Conservation (phyloP, 768 basidiomycete species). For the Cyclocybe cylindracea region DNA sequence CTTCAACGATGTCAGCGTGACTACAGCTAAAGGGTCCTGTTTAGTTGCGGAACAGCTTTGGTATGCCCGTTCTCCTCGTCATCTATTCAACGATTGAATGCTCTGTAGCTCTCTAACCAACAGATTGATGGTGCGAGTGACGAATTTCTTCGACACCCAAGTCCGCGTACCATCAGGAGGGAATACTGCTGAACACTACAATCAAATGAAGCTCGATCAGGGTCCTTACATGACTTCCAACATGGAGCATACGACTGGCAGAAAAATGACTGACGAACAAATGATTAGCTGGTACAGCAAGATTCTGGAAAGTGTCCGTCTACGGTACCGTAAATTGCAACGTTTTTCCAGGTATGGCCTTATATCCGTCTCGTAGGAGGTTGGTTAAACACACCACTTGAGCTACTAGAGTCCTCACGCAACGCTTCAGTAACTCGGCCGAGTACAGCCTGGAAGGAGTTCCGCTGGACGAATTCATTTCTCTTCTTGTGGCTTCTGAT, state of each 20-base stretch:
- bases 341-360: conserved; percentile 82
- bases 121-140: conserved; percentile 89
- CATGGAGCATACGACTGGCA: conserved; percentile 24
- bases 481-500: conserved; percentile 76
- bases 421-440: conserved; percentile 90
- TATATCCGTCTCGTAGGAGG: neutral
- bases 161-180: conserved; percentile 70
- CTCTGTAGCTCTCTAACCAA: conserved; percentile 82
- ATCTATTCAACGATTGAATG: neutral
- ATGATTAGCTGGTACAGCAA: conserved; percentile 89
- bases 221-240: conserved; percentile 1
- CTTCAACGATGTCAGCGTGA: conserved; percentile 89
- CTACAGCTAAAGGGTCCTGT: conserved; percentile 82
- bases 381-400: conserved; percentile 8
- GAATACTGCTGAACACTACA: conserved; percentile 21
- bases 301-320: conserved; percentile 87
- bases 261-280: conserved; percentile 79
- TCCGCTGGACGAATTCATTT: conserved; percentile 78
- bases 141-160: conserved; percentile 94
- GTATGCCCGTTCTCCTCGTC: conserved; percentile 44
- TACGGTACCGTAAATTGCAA: conserved; percentile 92
- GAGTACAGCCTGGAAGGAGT: conserved; percentile 83
- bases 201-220: conserved; percentile 9
- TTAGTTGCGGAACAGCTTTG: conserved; percentile 95
- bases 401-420: conserved; percentile 60